Evolutionary conservation across 2,329 filamentous ascomycete species (phyloP), one percentile per base, ranked within the genome.

Genomic region (Raffaelea deltoideospora): DNA sequence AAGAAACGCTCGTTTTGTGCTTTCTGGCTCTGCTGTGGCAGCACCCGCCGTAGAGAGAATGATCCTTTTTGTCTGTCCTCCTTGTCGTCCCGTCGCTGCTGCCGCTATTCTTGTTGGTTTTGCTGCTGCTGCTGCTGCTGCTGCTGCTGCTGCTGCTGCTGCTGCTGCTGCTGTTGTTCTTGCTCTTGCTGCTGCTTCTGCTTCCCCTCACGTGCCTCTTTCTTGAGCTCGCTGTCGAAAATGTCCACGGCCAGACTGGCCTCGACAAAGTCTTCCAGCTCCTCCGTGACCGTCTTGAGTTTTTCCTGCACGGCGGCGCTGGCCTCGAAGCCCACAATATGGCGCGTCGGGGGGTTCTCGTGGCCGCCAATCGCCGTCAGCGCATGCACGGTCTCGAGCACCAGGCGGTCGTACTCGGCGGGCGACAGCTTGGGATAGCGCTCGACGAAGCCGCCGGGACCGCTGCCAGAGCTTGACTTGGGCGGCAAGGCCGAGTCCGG

Each of bases 181-280:
- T 13, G 26, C 26, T n/a, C 7, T 11, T 26, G 18, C 32, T 3
- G 24, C 33, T 13, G 5, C 5, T 14, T n/a, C n/a, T n/a, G n/a
- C n/a, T 28, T 28, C 18, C 40, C 59, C 36, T 63, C 58, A 34
- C 61, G 60, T 3, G 64, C 68, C 50, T 72, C 68, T 3, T 56
- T 57, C 41, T 64, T 65, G 26, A 72, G 51, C 50, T 71, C 67
- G 47, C 60, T 69, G 30, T 73, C 68, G 41, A 71, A 72, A 21
- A 85, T 81, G 53, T 94, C 87, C 14, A 90, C 86, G 0, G 83
- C 79, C 45, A 80, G 67, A 50, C 86, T 95, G 20, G 86, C 79
- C 48, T 93, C 85, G 21, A 94, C 79, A 56, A 96, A 96, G 47
- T 96, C 90, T 55, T 96, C 90, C 39, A 96, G 61, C 60, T 96